phyloP scores from a whole-genome alignment of 805 yeast genomes.

The Lachancea meyersii region DNA sequence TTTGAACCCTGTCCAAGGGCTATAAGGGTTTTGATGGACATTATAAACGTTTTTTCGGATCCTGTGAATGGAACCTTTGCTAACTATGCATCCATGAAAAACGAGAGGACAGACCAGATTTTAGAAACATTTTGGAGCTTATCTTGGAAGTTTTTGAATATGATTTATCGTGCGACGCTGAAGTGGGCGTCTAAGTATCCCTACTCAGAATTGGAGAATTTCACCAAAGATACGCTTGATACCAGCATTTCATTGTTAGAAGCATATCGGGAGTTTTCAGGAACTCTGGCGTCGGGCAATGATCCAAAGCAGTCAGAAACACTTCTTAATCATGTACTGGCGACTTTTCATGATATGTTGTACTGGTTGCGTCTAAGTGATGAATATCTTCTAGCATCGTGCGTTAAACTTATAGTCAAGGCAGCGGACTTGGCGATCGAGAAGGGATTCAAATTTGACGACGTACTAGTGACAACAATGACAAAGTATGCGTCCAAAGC shows the following conservation, averaged over 20 bases:
- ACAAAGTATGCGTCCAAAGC: constrained; percentile 62
- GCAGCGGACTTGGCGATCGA: constrained; percentile 61
- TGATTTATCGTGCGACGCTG: constrained; percentile 61
- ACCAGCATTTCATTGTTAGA: constrained; percentile 62
- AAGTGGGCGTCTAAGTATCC: constrained; percentile 68
- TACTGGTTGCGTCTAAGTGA: constrained; percentile 84
- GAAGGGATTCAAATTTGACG: constrained; percentile 45
- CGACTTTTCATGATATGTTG: constrained; percentile 61
- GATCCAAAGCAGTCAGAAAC: constrained; percentile 19
- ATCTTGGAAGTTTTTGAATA: constrained; percentile 66
- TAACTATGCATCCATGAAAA: constrained; percentile 24
- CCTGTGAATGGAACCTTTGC: constrained; percentile 56
- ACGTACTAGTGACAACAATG: constrained; percentile 47
- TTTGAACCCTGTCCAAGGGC: constrained; percentile 74
- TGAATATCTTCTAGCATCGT: constrained; percentile 53
- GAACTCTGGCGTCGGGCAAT: constrained; percentile 30
- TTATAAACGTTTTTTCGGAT: constrained; percentile 54
- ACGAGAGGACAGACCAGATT: constrained; percentile 21
- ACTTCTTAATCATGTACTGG: constrained; percentile 49
- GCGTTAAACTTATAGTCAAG: constrained; percentile 63
- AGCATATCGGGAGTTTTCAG: constrained; percentile 49
- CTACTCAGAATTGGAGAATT: constrained; percentile 57
- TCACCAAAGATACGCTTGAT: constrained; percentile 81
- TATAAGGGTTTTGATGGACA: constrained; percentile 69
- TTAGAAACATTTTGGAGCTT: constrained; percentile 53